Conservation (phyloP, 495 filamentous ascomycete genomes). For the Neurospora tetrasperma region DNA sequence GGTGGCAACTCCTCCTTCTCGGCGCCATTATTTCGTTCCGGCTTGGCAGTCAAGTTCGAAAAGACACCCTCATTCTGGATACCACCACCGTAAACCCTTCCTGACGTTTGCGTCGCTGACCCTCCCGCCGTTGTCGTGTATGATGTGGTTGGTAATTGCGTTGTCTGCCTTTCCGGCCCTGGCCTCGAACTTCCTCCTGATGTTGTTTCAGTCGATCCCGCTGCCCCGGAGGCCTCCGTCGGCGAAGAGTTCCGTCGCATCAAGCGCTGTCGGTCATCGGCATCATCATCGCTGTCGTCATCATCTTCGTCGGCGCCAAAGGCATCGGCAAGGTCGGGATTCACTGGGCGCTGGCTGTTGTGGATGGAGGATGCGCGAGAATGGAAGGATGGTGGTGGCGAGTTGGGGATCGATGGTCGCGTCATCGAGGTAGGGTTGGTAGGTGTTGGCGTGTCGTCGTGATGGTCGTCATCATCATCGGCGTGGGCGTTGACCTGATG, state of each 20-base stretch:
- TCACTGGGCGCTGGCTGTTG: slow-evolving; percentile 45
- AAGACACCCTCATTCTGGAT: slow-evolving; percentile 86
- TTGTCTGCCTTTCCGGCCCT: slow-evolving; percentile 6
- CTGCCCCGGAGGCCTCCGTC: slow-evolving; percentile 8
- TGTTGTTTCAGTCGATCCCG: slow-evolving; percentile 7
- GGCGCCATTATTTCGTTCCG: slow-evolving; percentile 65
- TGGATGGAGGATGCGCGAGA: slow-evolving; percentile 68
- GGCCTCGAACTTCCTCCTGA: slow-evolving; percentile 4
- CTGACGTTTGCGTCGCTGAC: slow-evolving; percentile 13
- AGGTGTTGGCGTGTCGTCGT: slow-evolving; percentile 15
- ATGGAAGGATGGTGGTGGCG: slow-evolving; percentile 89
- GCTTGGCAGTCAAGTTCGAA: slow-evolving; percentile 88
- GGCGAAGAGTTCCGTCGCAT: slow-evolving; percentile 59
- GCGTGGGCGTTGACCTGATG: slow-evolving; percentile 38
- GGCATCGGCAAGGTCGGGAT: slow-evolving; percentile 76
- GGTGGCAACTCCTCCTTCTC: slow-evolving; percentile 81
- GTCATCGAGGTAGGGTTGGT: slow-evolving; percentile 13
- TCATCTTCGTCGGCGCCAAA: slow-evolving; percentile 69
- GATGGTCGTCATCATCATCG: slow-evolving; percentile 29
- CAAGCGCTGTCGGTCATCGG: slow-evolving; percentile 75
- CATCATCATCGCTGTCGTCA: slow-evolving; percentile 62
- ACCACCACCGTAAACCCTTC: slow-evolving; percentile 50
- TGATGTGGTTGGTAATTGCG: slow-evolving; percentile 26
- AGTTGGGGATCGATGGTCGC: slow-evolving; percentile 52
- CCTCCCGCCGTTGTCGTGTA: slow-evolving; percentile 8